These are phyloP conservation scores for Fusarium sp. DNA, from an alignment of 2,329 filamentous ascomycete species.

Conservation along the genomic window DNA sequence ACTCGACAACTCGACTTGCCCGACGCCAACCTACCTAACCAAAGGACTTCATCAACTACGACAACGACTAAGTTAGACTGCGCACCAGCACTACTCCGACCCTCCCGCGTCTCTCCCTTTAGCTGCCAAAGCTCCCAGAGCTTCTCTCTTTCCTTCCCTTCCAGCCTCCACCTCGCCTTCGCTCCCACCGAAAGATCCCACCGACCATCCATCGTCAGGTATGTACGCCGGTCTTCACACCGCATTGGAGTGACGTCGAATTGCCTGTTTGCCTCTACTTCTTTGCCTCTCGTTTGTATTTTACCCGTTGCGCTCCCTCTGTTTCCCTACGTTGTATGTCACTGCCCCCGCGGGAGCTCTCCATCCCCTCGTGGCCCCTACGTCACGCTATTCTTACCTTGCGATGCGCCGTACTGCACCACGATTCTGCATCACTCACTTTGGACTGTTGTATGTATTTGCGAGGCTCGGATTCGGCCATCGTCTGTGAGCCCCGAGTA, in stretches of 20 bases:
- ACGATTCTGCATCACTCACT: constrained; percentile 13
- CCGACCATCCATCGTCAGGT: constrained; percentile 26
- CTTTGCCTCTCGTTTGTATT: not conserved
- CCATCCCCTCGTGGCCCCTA: constrained; percentile 40
- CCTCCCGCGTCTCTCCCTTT: constrained; percentile 10
- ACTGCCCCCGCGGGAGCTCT: constrained; percentile 32
- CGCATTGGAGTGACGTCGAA: constrained; percentile 12
- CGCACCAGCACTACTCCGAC: constrained; percentile 21
- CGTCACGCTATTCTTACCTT: constrained; percentile 43
- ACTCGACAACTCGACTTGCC: constrained; percentile 20
- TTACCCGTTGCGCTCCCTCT: constrained; percentile 5
- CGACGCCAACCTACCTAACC: constrained; percentile 31
- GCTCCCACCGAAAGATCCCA: constrained; percentile 11
- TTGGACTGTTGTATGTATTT: constrained; percentile 13
- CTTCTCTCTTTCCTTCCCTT: constrained; percentile 1
- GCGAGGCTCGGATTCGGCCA: constrained; percentile 3
- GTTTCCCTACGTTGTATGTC: constrained; percentile 16
- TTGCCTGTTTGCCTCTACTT: constrained; percentile 4
- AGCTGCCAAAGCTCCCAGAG: constrained; percentile 1
- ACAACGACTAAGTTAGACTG: constrained; percentile 35
- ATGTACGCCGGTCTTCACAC: constrained; percentile 23
- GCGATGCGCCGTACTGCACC: constrained; percentile 33
- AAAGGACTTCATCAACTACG: constrained; percentile 39
- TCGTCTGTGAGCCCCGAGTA: not conserved
- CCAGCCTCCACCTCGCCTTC: constrained; percentile 4